A percentile compares a stretch with the other conserved stretches of the same genome.
Evolutionary conservation across 768 basidiomycete genomes (phyloP).

Genomic region (Mycena rosella): DNA sequence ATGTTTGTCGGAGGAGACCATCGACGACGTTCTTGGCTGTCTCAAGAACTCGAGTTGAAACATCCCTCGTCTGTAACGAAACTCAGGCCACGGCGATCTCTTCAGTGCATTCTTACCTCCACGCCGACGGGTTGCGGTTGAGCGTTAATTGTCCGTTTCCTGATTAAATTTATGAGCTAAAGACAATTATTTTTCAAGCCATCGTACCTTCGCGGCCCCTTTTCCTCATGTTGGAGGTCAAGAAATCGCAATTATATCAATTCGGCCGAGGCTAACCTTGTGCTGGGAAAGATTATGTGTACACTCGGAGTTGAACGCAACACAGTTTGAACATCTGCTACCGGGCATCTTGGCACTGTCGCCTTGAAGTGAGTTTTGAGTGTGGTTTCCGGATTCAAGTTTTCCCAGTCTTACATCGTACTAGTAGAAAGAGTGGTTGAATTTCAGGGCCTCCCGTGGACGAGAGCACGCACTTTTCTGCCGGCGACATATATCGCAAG

Average conservation of each 20-base stretch:
- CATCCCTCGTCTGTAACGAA: neutral
- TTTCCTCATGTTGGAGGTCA: constrained; percentile 9
- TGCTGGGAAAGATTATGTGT: constrained; percentile 21
- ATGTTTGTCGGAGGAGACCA: constrained; percentile 13
- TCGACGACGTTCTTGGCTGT: constrained; percentile 22
- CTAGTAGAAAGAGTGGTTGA: neutral
- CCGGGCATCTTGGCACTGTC: constrained; percentile 27
- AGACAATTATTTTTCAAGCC: neutral
- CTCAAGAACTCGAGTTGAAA: neutral
- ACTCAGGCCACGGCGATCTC: neutral
- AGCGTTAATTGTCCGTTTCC: constrained; percentile 14
- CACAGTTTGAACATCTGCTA: constrained; percentile 23
- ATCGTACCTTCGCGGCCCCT: constrained; percentile 22
- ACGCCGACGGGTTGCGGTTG: neutral
- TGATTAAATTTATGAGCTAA: neutral
- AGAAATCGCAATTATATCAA: neutral
- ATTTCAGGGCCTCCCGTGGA: no score
- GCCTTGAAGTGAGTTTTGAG: constrained; percentile 1
- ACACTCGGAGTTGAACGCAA: constrained; percentile 30
- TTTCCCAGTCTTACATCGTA: constrained; percentile 15
- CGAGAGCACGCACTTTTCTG: constrained; percentile 21
- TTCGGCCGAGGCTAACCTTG: constrained; percentile 13
- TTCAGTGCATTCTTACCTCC: neutral
- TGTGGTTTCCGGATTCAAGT: no score
- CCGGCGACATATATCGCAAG: constrained; percentile 22